Evolutionary conservation across 2,329 filamentous ascomycete species (phyloP).

Genomic region (Penicillium janthinellum): DNA sequence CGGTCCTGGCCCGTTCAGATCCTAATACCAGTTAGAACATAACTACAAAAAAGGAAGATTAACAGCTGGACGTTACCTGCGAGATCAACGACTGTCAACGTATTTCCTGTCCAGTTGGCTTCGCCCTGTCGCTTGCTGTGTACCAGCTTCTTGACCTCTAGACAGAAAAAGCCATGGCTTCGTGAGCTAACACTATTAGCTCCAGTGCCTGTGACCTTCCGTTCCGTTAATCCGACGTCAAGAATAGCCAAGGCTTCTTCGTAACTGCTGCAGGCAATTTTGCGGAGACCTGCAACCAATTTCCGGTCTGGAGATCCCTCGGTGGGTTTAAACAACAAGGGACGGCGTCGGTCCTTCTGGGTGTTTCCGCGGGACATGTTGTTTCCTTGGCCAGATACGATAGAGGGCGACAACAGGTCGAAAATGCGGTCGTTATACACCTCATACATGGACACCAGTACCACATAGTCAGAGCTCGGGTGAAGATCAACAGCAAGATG

Average conservation of each 20-base stretch:
- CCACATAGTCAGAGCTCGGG: conserved; percentile 74
- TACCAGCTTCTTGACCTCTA: conserved; percentile 85
- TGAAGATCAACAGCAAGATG: conserved; percentile 69
- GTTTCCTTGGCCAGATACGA: conserved; percentile 45
- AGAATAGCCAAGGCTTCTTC: conserved; percentile 86
- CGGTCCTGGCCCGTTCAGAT: conserved; percentile 88
- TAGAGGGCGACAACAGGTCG: conserved; percentile 71
- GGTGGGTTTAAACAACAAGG: conserved; percentile 88
- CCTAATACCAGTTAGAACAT: conserved; percentile 38
- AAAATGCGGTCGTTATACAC: conserved; percentile 99
- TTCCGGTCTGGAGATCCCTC: conserved; percentile 89
- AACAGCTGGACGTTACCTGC: conserved; percentile 59
- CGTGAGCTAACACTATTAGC: conserved; percentile 91
- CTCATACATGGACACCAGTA: conserved; percentile 97
- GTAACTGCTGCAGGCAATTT: conserved; percentile 80
- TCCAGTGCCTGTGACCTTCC: conserved; percentile 84
- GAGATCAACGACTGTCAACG: conserved; percentile 85
- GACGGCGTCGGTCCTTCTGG: conserved; percentile 72
- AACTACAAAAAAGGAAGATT: neutral
- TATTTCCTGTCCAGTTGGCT: conserved; percentile 72
- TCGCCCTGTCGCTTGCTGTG: conserved; percentile 53
- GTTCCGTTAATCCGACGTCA: conserved; percentile 83
- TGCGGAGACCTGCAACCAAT: conserved; percentile 86
- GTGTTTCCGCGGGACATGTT: conserved; percentile 48
- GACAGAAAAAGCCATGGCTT: conserved; percentile 93